phyloP scores from a whole-genome alignment of 2,329 filamentous ascomycete genomes.

The Aspergillus calidoustus region DNA sequence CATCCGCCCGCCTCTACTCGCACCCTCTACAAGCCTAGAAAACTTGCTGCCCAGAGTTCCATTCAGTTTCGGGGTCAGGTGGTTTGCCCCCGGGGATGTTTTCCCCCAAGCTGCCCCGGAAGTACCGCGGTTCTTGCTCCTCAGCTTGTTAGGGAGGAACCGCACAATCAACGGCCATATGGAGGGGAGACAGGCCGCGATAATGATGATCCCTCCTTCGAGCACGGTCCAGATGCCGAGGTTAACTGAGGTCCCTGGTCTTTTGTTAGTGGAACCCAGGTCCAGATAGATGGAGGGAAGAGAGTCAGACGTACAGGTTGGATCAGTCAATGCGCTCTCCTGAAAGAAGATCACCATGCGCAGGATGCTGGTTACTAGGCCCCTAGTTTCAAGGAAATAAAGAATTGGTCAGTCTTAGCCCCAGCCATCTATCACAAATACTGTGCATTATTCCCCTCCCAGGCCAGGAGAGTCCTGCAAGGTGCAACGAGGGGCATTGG shows the following conservation, averaged over 20 bases:
- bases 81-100: no score
- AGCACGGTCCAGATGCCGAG: constrained; percentile 26
- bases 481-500: no score
- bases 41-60: background rate
- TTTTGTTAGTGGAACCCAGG: constrained; percentile 2
- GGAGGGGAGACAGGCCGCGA: constrained; percentile 27
- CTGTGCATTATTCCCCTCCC: no score
- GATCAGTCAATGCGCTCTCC: constrained; percentile 13
- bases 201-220: constrained; percentile 29
- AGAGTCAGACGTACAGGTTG: constrained; percentile 22
- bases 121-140: background rate
- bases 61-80: no score
- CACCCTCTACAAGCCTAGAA: background rate
- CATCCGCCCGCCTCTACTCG: background rate
- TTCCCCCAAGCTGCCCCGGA: no score
- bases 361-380: constrained; percentile 25
- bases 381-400: constrained; percentile 14
- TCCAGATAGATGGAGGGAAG: background rate
- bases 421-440: background rate
- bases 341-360: constrained; percentile 24
- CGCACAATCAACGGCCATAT: constrained; percentile 26
- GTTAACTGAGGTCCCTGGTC: constrained; percentile 24
- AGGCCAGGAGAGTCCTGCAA: no score
- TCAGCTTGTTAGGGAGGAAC: background rate
- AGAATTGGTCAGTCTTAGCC: background rate